Evolutionary conservation across 2,329 filamentous ascomycete species (phyloP).

Genomic region (Ceratocystis cacaofunesta): DNA sequence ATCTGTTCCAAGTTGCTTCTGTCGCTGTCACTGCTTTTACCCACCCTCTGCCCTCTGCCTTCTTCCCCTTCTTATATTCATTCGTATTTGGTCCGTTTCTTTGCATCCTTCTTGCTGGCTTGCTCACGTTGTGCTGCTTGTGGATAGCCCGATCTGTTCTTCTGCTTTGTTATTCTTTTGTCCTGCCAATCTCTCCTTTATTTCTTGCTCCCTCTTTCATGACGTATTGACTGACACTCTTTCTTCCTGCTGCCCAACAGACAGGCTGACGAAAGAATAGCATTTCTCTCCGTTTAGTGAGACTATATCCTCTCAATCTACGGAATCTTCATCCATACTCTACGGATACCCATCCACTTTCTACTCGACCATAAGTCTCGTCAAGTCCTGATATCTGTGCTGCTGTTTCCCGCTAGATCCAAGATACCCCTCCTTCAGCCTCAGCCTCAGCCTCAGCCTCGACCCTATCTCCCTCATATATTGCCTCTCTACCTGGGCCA

Average conservation of each 20-base stretch:
- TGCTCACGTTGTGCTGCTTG: neutral
- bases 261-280: neutral
- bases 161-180: neutral
- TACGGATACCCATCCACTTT: no score
- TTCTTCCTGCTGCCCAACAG: neutral
- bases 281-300: no score
- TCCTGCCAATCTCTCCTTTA: neutral
- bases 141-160: neutral
- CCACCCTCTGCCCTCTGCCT: neutral
- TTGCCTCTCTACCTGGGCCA: constrained; percentile 5
- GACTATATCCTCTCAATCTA: neutral
- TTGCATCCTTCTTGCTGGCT: neutral
- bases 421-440: neutral
- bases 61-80: neutral
- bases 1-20: no score
- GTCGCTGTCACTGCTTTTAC: neutral
- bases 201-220: neutral
- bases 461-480: neutral
- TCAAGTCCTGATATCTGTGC: no score
- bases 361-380: no score
- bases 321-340: neutral
- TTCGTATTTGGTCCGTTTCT: no score
- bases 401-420: neutral
- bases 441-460: neutral
- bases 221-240: no score